Evolutionary conservation across 129 eudicot species (phyloP), one percentile per base, ranked within the genome.

Genomic region (Tanacetum coccineum): DNA sequence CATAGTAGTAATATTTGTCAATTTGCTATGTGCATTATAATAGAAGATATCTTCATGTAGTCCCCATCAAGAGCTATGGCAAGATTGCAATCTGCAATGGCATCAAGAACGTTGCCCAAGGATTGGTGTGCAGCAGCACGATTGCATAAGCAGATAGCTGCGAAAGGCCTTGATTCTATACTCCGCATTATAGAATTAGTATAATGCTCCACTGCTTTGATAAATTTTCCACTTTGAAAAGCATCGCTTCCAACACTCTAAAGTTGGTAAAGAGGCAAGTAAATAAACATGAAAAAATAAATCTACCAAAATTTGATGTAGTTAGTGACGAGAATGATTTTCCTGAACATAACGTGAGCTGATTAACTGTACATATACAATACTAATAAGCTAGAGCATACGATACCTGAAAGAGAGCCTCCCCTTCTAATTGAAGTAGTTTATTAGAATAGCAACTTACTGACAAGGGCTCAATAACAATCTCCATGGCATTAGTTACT

Each of bases 101-200:
- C n/a, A n/a, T n/a, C n/a, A 58, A 72, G 60, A n/a, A 92, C 73
- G 78, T 83, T 84, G 60, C 86, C 86, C 68, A 88, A 45, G 64
- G 98, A 89, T 81, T 92, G 95, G 78, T 81, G 73, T 3, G 98
- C 96, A 78, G 98, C 98, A 67, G 98, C 98, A 62, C 98, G 98
- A 78, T 92, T 92, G 82, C 95, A 83, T 66, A 92, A 81, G 64
- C 98, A 92, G 69, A 88, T 78, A 32, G 96, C 98, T 70, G 95
- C 64, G 68, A 92, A 92, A 72, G 85, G 79, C n/a, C 83, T 83
- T 28, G 94, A 88, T 49, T 92, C 96, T 30, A 76, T 65, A 61
- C 91, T 85, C 66, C 67, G 71, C 6, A 63, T 82, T 73, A 92
- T 68, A 54, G 95, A 95, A 15, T 81, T 72, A 65, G 85, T 85